phyloP scores from a whole-genome alignment of 371 early-diverging fungal species.

The Rhizopus sp. region DNA sequence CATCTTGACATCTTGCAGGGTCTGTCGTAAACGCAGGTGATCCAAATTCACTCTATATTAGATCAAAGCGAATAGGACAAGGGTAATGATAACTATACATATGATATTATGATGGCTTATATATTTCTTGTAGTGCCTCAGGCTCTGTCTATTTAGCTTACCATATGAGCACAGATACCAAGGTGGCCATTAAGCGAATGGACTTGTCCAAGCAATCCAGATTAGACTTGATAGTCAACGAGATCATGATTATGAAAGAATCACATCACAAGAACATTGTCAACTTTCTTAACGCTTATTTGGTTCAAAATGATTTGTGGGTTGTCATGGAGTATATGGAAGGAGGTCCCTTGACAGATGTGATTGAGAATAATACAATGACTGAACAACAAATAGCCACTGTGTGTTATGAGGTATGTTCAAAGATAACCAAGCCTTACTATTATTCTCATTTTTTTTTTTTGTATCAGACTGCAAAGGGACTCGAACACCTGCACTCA shows the following conservation, averaged over 20 bases:
- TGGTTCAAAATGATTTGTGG: slow-evolving; percentile 89
- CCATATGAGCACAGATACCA: slow-evolving; percentile 56
- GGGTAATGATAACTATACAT: slow-evolving; percentile 56
- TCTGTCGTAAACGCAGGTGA: slow-evolving; percentile 81
- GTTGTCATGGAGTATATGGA: slow-evolving; percentile 99
- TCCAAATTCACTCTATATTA: slow-evolving; percentile 79
- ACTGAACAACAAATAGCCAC: slow-evolving; percentile 90
- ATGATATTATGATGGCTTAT: neutral
- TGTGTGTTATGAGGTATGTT: slow-evolving; percentile 78
- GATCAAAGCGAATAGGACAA: slow-evolving; percentile 92
- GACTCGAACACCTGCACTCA: slow-evolving; percentile 79
- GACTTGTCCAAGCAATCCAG: slow-evolving; percentile 90
- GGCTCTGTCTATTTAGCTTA: slow-evolving; percentile 92
- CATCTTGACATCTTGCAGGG: slow-evolving; percentile 12
- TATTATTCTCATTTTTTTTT: neutral
- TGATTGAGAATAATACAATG: slow-evolving; percentile 90
- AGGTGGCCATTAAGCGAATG: slow-evolving; percentile 97
- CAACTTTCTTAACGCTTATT: slow-evolving; percentile 90
- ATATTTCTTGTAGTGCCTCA: slow-evolving; percentile 67
- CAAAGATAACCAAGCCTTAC: neutral
- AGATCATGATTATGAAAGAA: slow-evolving; percentile 96
- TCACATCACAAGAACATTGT: slow-evolving; percentile 96
- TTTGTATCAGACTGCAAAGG: slow-evolving; percentile 51
- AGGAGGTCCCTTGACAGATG: slow-evolving; percentile 94
- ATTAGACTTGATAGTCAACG: slow-evolving; percentile 94